Evolutionary conservation across 345 rosid genomes (phyloP).

Genomic region (Hevea brasiliensis): DNA sequence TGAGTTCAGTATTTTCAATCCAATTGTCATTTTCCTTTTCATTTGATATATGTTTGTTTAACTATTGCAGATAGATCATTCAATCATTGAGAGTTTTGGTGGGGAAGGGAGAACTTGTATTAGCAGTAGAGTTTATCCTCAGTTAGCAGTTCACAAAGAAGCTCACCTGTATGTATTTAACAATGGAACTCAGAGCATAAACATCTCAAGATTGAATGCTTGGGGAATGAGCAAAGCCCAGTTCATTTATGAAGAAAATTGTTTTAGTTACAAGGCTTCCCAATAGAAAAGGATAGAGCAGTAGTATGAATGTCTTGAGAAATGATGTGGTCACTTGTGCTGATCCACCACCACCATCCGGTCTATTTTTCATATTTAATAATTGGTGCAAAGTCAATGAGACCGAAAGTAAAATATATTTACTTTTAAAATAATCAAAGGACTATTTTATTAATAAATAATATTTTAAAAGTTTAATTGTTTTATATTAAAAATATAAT

Average conservation of each 20-base stretch:
- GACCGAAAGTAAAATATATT: no score
- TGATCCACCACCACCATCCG: background rate
- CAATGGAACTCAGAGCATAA: constrained; percentile 31
- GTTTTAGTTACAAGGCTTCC: background rate
- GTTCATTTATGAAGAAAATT: background rate
- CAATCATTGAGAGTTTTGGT: constrained; percentile 40
- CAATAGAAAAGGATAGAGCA: background rate
- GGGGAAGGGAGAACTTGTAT: constrained; percentile 36
- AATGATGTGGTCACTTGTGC: background rate
- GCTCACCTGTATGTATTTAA: constrained; percentile 27
- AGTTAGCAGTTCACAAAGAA: constrained; percentile 15
- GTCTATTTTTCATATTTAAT: background rate
- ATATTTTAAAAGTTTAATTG: no score
- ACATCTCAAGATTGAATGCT: constrained; percentile 43
- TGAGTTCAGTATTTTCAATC: constrained; percentile 11
- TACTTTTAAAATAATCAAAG: no score
- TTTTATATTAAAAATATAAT: no score
- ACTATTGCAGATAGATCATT: constrained; percentile 38
- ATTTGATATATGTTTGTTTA: constrained; percentile 6
- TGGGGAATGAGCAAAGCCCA: constrained; percentile 40
- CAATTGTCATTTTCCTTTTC: background rate
- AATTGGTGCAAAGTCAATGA: no score
- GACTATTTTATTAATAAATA: no score
- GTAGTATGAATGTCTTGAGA: background rate
- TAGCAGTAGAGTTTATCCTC: constrained; percentile 38